Percentiles rank a stretch among this genome's conserved stretches.
Evolutionary conservation across 2,329 filamentous ascomycete genomes (phyloP).

Genomic region (Phoma sp.): DNA sequence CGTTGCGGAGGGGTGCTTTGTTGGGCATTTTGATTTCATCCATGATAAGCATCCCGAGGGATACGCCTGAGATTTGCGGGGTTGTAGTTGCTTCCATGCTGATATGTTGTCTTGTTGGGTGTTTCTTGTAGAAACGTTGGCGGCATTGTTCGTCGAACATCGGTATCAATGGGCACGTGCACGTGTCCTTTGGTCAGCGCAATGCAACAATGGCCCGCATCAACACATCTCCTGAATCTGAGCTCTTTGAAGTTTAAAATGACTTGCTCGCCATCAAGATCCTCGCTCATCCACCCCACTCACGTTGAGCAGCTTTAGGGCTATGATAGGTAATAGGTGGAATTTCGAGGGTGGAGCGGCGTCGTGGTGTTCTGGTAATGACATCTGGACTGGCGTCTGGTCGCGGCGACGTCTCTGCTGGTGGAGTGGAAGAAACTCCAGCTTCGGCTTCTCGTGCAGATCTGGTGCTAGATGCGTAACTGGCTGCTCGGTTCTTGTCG

Average conservation of each 20-base stretch:
- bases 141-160: neutral
- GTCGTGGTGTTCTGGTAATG: conserved; percentile 14
- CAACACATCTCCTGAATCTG: neutral
- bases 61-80: conserved; percentile 11
- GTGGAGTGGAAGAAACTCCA: conserved; percentile 27
- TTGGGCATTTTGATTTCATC: conserved; percentile 28
- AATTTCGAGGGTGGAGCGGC: conserved; percentile 32
- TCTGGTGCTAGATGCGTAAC: conserved; percentile 45
- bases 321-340: conserved; percentile 21
- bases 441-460: conserved; percentile 35
- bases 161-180: neutral
- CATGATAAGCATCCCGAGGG: conserved; percentile 32
- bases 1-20: conserved; percentile 19
- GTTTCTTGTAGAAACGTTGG: neutral
- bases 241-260: neutral
- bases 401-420: conserved; percentile 9
- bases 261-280: neutral
- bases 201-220: neutral
- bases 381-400: conserved; percentile 21
- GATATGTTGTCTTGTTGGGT: neutral
- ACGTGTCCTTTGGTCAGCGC: neutral
- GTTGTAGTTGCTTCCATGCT: neutral
- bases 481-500: conserved; percentile 48
- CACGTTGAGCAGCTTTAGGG: neutral
- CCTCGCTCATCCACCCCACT: neutral